A percentile compares a stretch with the other conserved stretches of the same genome.
These are phyloP conservation scores for Trametes sanguinea DNA, from an alignment of 768 basidiomycete species.

Conservation along the genomic window DNA sequence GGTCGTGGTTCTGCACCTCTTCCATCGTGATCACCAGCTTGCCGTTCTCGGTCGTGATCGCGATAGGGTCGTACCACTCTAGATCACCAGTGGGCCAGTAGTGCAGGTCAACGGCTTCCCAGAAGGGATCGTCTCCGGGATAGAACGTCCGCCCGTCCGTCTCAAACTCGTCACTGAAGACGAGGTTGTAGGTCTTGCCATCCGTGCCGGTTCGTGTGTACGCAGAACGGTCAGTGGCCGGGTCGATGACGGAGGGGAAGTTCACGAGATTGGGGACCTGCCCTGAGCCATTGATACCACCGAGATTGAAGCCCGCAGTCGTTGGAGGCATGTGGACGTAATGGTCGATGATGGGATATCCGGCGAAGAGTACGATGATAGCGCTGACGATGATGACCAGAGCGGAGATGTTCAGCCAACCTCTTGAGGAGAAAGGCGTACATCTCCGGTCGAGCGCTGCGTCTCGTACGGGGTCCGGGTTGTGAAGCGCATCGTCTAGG, in stretches of 20 bases:
- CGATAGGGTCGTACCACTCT: conserved; percentile 75
- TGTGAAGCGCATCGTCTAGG: conserved; percentile 87
- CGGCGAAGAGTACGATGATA: conserved; percentile 80
- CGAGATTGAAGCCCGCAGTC: conserved; percentile 76
- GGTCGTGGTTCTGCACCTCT: conserved; percentile 67
- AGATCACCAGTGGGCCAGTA: conserved; percentile 83
- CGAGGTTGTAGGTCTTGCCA: conserved; percentile 76
- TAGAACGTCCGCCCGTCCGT: conserved; percentile 71
- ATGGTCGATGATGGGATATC: conserved; percentile 80
- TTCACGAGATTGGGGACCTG: conserved; percentile 80
- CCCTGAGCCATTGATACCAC: conserved; percentile 83
- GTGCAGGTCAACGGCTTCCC: conserved; percentile 86
- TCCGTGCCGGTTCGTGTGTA: conserved; percentile 66
- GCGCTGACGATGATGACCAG: conserved; percentile 68
- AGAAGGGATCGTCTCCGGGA: conserved; percentile 80
- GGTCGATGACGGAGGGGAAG: conserved; percentile 73
- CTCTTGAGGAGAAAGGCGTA: conserved; percentile 77
- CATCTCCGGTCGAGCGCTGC: conserved; percentile 60
- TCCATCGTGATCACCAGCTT: conserved; percentile 80
- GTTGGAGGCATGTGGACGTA: conserved; percentile 33
- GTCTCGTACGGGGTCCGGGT: conserved; percentile 78
- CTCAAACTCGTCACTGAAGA: conserved; percentile 89
- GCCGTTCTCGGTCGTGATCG: conserved; percentile 74
- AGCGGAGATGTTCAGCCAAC: conserved; percentile 78
- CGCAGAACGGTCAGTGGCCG: conserved; percentile 64